Evolutionary conservation across 805 yeast genomes (phyloP), one percentile per base, ranked within the genome.

Genomic region (Middelhovenomyces tepae): DNA sequence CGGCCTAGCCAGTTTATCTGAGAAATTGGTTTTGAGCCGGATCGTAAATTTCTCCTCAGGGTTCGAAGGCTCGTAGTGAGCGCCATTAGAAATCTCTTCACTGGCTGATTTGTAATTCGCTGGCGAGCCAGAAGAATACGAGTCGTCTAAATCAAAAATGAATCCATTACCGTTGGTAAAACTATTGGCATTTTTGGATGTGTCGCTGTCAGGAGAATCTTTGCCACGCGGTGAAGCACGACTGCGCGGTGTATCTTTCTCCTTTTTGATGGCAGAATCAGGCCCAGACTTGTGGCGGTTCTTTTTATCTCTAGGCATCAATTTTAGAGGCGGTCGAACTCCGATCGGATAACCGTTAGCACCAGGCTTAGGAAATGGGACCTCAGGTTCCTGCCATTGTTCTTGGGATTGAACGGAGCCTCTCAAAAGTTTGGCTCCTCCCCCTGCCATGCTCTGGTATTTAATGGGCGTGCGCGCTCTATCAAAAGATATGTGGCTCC

Each of bases 331-430:
- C 6, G 95, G 95, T 4, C 67, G 65, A n/a, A 71, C 65, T 42
- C 74, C 83, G 34, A 85, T 56, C 3, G 91, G 79, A 25, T 74
- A 63, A 2, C 95, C 95, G 0, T 89, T 78, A 23, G 73, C 73
- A 7, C 69, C 66, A 26, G 82, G 75, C 7, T 59, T 53, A 0
- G 79, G 74, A 22, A 64, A 68, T 1, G 73, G 68, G 21, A 65
- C 52, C 11, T 63, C 65, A 2, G 87, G 86, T 46, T 83, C 91
- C 14, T 60, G 52, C 55, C 75, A 72, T 20, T 30, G n/a, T n/a
- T n/a, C n/a, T n/a, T n/a, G n/a, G n/a, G n/a, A n/a, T n/a, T n/a
- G n/a, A n/a, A n/a, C n/a, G n/a, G n/a, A n/a, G n/a, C n/a, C n/a
- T n/a, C n/a, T n/a, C n/a, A n/a, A n/a, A n/a, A n/a, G n/a, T n/a